Conservation (phyloP, 495 filamentous ascomycete species). For the Penicillium coprophilum region DNA sequence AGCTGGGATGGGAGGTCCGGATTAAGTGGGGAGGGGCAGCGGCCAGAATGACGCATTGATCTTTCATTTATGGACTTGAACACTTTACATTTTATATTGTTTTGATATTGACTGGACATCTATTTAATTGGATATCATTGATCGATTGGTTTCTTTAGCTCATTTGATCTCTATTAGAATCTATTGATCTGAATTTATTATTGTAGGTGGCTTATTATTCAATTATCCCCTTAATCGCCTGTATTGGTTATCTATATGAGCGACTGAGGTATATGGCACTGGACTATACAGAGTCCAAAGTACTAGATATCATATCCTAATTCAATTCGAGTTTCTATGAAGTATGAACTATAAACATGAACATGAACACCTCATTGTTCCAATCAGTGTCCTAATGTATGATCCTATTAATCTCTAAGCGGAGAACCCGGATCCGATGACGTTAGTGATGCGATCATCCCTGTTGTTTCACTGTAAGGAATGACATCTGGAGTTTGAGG, state of each 20-base stretch:
- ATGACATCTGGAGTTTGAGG: neutral
- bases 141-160: neutral
- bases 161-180: neutral
- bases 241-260: neutral
- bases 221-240: neutral
- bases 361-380: neutral
- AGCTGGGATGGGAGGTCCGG: conserved; percentile 19
- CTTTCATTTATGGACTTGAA: conserved; percentile 11
- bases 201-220: neutral
- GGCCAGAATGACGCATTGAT: conserved; percentile 37
- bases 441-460: conserved; percentile 14
- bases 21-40: conserved; percentile 30
- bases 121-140: neutral
- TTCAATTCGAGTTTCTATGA: too few species aligned
- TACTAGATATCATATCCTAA: too few species aligned
- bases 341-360: too few species aligned
- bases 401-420: neutral
- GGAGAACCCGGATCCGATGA: conserved; percentile 12
- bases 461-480: neutral
- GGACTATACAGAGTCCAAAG: too few species aligned
- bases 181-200: neutral
- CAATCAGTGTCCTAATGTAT: neutral
- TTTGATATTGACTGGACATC: neutral
- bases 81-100: neutral
- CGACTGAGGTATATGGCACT: too few species aligned